These are phyloP conservation scores for Lipomyces kockii DNA, from an alignment of 805 yeast genomes.

Conservation along the genomic window DNA sequence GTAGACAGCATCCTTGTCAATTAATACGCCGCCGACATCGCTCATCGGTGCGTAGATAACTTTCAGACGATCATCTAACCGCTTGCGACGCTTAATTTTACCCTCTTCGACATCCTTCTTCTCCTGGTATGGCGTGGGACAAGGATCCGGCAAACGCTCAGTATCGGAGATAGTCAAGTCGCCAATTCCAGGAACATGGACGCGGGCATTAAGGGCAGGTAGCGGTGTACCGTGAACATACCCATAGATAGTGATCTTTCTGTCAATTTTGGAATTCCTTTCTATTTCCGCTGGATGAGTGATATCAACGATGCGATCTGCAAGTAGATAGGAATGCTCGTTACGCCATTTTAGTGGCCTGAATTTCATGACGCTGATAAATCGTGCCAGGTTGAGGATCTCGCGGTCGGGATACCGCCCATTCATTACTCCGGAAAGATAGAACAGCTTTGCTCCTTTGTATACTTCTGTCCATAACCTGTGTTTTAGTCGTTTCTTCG, in stretches of 20 bases:
- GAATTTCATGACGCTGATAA: conserved; percentile 96
- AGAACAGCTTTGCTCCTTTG: conserved; percentile 95
- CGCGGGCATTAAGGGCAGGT: conserved; percentile 66
- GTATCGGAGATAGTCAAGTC: conserved; percentile 76
- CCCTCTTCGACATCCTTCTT: conserved; percentile 81
- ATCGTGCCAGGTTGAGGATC: conserved; percentile 85
- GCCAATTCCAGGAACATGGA: conserved; percentile 96
- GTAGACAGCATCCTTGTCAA: conserved; percentile 97
- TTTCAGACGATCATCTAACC: conserved; percentile 92
- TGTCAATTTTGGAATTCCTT: conserved; percentile 78
- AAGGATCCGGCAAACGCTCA: conserved; percentile 95
- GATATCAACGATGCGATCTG: conserved; percentile 89
- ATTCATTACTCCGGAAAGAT: conserved; percentile 91
- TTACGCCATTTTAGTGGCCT: conserved; percentile 99
- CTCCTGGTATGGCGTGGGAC: conserved; percentile 94
- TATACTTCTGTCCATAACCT: conserved; percentile 99
- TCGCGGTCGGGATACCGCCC: conserved; percentile 99
- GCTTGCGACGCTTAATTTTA: conserved; percentile 69
- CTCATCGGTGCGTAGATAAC: conserved; percentile 99
- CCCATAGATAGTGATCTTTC: conserved; percentile 91
- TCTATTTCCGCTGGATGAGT: conserved; percentile 89
- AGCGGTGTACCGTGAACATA: conserved; percentile 93
- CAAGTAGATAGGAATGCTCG: conserved; percentile 92
- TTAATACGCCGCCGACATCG: conserved; percentile 97
- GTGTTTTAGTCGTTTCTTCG: conserved; percentile 88